A percentile compares a stretch with the other conserved stretches of the same genome.
Evolutionary conservation across 2,329 filamentous ascomycete species (phyloP).

Genomic region (Dothistroma pini): DNA sequence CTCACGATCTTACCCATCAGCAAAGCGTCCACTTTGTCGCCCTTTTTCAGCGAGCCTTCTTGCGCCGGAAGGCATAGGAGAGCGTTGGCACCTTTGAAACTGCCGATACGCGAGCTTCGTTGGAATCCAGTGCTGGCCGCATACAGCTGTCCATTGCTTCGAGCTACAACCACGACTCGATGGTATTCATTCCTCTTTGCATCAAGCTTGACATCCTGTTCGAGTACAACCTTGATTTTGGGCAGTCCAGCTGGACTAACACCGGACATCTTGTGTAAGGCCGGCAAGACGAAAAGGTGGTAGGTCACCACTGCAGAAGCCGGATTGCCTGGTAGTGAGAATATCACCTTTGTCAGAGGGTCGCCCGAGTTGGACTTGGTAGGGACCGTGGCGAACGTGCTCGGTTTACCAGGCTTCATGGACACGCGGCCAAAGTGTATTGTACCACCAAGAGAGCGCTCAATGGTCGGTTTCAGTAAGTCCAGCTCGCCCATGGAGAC

Average conservation of each 20-base stretch:
- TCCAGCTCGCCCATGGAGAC: slow-evolving; percentile 98
- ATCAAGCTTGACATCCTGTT: slow-evolving; percentile 72
- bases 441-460: slow-evolving; percentile 80
- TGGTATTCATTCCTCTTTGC: slow-evolving; percentile 81
- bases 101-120: slow-evolving; percentile 84
- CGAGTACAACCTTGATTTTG: slow-evolving; percentile 65
- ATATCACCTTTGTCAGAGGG: slow-evolving; percentile 67
- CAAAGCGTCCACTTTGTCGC: slow-evolving; percentile 69
- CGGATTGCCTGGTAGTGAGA: slow-evolving; percentile 90
- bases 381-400: slow-evolving; percentile 88
- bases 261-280: slow-evolving; percentile 73
- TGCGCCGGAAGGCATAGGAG: slow-evolving; percentile 70
- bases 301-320: slow-evolving; percentile 90
- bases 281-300: slow-evolving; percentile 88
- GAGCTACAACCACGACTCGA: slow-evolving; percentile 68
- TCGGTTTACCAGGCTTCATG: slow-evolving; percentile 98
- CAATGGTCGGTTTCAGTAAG: slow-evolving; percentile 92
- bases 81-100: slow-evolving; percentile 83
- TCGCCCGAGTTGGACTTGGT: slow-evolving; percentile 52
- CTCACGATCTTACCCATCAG: slow-evolving; percentile 61
- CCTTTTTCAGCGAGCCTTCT: slow-evolving; percentile 62
- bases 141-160: slow-evolving; percentile 61
- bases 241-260: slow-evolving; percentile 66
- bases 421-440: slow-evolving; percentile 95
- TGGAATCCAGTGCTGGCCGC: slow-evolving; percentile 86